Percentiles rank a stretch among this genome's conserved stretches.
phyloP scores from a whole-genome alignment of 768 basidiomycete genomes.

The Lentinula raphanica region DNA sequence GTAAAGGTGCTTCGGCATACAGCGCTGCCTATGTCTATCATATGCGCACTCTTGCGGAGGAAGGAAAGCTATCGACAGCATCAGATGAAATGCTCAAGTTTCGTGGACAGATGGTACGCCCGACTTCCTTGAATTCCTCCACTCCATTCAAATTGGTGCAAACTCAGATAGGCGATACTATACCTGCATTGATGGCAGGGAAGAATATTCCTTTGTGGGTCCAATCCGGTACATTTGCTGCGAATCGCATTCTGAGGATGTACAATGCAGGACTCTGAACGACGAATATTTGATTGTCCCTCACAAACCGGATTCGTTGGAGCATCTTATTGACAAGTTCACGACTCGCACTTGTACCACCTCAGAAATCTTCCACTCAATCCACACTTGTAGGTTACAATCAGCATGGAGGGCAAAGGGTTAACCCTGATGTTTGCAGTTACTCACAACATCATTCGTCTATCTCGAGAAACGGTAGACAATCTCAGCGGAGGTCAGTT shows the following conservation, averaged over 20 bases:
- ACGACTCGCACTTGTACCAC: not conserved
- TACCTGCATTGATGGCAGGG: not conserved
- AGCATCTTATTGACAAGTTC: not conserved
- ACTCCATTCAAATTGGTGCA: not conserved
- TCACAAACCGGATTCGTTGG: not conserved
- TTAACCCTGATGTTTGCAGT: not conserved
- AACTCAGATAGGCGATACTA: not conserved
- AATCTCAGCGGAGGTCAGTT: conserved; percentile 1
- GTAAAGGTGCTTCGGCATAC: not conserved
- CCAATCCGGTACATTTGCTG: not conserved
- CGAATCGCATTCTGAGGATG: not conserved
- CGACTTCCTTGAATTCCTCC: not conserved
- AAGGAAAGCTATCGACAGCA: not conserved
- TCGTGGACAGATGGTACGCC: conserved; percentile 1
- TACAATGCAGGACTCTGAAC: not conserved
- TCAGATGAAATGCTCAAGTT: not conserved
- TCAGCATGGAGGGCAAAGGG: not conserved
- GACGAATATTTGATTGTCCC: not conserved
- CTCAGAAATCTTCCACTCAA: not conserved
- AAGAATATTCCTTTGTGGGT: not conserved
- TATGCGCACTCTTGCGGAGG: not conserved
- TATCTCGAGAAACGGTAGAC: not conserved
- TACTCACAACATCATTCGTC: not conserved
- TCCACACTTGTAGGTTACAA: not conserved
- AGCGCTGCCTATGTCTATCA: not conserved